Conservation (phyloP, 345 rosid species). For the Gynandropsis gynandra region DNA sequence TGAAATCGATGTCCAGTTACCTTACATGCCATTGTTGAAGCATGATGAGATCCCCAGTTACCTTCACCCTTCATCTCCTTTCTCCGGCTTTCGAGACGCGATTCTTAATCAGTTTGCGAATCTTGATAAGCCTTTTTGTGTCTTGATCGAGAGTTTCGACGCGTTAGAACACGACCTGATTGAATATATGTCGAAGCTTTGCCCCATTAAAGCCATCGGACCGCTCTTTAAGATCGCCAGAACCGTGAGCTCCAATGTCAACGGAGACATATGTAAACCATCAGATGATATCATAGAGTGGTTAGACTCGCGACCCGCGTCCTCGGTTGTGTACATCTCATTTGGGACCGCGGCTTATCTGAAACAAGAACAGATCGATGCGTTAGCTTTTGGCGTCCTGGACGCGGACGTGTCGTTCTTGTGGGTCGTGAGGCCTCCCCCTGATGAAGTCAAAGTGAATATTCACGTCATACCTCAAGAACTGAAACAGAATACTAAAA, state of each 20-base stretch:
- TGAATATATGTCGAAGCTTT: slow-evolving; percentile 47
- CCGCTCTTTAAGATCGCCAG: slow-evolving; percentile 51
- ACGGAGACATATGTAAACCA: slow-evolving; percentile 42
- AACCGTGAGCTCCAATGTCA: slow-evolving; percentile 22
- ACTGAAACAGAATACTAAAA: neutral
- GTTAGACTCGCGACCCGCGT: slow-evolving; percentile 34
- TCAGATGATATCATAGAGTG: slow-evolving; percentile 45
- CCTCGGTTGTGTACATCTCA: slow-evolving; percentile 41
- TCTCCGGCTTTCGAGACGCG: slow-evolving; percentile 25
- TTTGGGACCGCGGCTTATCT: slow-evolving; percentile 32
- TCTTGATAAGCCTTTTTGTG: slow-evolving; percentile 44
- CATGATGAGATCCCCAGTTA: slow-evolving; percentile 74
- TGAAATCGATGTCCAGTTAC: slow-evolving; percentile 49
- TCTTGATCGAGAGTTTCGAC: slow-evolving; percentile 59
- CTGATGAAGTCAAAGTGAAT: neutral
- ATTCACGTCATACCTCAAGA: slow-evolving; percentile 17
- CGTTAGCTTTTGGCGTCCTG: slow-evolving; percentile 28
- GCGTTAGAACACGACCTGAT: slow-evolving; percentile 56
- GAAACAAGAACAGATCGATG: slow-evolving; percentile 26
- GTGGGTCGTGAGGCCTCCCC: slow-evolving; percentile 19
- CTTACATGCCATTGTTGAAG: slow-evolving; percentile 48
- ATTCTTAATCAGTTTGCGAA: slow-evolving; percentile 47
- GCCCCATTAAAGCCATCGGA: slow-evolving; percentile 53
- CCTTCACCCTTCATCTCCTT: slow-evolving; percentile 43
- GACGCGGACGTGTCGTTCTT: slow-evolving; percentile 9